A percentile compares a stretch with the other conserved stretches of the same genome.
Evolutionary conservation across 192 early-diverging fungal genomes (phyloP).

Genomic region (Polychytrium aggregatum): DNA sequence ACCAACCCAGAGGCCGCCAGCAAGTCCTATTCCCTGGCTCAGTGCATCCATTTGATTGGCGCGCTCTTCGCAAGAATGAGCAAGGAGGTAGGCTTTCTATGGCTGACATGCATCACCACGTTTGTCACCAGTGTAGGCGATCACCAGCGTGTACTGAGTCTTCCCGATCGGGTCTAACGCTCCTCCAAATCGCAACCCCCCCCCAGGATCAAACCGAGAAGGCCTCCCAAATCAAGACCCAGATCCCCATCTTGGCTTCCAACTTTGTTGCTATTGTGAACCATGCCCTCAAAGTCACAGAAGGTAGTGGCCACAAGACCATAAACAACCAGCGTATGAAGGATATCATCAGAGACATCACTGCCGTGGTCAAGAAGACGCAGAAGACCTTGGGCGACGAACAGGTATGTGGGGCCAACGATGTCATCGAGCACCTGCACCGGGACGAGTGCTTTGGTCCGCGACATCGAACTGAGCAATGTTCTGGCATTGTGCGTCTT

Average conservation of each 20-base stretch:
- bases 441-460: too few species aligned
- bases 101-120: not conserved
- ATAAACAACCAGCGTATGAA: conserved; percentile 21
- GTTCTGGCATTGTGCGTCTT: too few species aligned
- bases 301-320: conserved; percentile 4
- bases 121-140: too few species aligned
- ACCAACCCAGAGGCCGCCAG: not conserved
- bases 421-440: too few species aligned
- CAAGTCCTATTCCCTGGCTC: conserved; percentile 10
- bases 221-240: not conserved
- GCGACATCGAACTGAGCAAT: too few species aligned
- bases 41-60: conserved; percentile 14
- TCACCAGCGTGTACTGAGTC: not conserved
- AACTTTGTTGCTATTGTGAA: conserved; percentile 7
- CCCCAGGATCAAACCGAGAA: conserved; percentile 4
- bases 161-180: not conserved
- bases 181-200: not conserved
- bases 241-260: conserved; percentile 1
- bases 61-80: conserved; percentile 14
- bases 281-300: conserved; percentile 5
- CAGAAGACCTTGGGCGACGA: conserved; percentile 9
- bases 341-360: conserved; percentile 16
- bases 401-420: conserved; percentile 3
- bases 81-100: conserved; percentile 1
- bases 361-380: conserved; percentile 14